These are phyloP conservation scores for Saksenaea vasiformis DNA, from an alignment of 371 early-diverging fungal species.

Conservation along the genomic window DNA sequence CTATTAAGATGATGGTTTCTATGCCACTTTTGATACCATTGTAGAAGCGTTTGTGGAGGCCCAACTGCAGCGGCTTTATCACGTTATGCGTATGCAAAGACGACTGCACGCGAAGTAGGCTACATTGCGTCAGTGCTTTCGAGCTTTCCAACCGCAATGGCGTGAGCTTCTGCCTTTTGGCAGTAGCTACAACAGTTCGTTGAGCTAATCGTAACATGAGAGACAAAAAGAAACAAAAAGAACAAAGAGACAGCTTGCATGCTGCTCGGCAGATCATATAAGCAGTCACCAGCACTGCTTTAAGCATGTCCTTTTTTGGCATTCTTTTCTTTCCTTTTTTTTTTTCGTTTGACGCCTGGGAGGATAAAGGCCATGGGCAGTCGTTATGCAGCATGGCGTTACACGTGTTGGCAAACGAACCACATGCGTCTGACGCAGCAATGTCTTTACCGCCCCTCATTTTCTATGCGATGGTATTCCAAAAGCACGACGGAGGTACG, in stretches of 20 bases:
- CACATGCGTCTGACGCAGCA: background rate
- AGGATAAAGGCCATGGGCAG: background rate
- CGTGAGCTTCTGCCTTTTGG: background rate
- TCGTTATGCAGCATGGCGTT: background rate
- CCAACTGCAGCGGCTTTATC: background rate
- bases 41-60: conserved; percentile 8
- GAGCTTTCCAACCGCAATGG: background rate
- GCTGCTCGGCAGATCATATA: background rate
- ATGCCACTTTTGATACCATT: conserved; percentile 1
- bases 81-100: background rate
- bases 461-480: conserved; percentile 23
- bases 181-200: background rate
- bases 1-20: background rate
- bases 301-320: background rate
- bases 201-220: conserved; percentile 1
- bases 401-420: background rate
- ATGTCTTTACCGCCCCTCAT: background rate
- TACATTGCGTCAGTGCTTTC: background rate
- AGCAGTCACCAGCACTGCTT: background rate
- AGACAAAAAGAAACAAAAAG: background rate
- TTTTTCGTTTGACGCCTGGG: background rate
- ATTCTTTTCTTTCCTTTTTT: background rate
- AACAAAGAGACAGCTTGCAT: too few relatives aligned
- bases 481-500: conserved; percentile 35
- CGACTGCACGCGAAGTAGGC: background rate